Conservation (phyloP, 2,329 filamentous ascomycete species). For the Phoma herbarum region DNA sequence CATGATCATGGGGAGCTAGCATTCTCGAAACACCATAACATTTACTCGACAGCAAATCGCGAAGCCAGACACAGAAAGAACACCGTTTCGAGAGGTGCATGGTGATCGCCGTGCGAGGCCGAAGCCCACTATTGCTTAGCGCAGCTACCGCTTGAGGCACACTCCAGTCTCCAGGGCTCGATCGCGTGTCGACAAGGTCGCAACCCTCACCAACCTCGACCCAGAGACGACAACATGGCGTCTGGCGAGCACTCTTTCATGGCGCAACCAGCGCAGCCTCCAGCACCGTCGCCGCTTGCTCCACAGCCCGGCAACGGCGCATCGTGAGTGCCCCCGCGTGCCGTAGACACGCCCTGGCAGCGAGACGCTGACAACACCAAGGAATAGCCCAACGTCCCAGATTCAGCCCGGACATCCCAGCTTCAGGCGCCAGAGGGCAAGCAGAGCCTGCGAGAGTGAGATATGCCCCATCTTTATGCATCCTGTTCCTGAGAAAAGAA, state of each 20-base stretch:
- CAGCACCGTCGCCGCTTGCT: slow-evolving; percentile 42
- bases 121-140: slow-evolving; percentile 21
- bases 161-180: slow-evolving; percentile 12
- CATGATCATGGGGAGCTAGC: not conserved
- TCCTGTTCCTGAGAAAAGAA: slow-evolving; percentile 12
- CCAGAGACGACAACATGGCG: slow-evolving; percentile 40
- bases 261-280: slow-evolving; percentile 39
- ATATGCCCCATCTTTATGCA: slow-evolving; percentile 11
- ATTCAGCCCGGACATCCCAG: slow-evolving; percentile 34
- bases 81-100: slow-evolving; percentile 13
- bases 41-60: not conserved
- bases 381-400: slow-evolving; percentile 34
- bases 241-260: slow-evolving; percentile 52
- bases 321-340: slow-evolving; percentile 36
- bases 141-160: slow-evolving; percentile 20
- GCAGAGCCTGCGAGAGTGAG: slow-evolving; percentile 52
- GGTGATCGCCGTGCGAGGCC: slow-evolving; percentile 22
- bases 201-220: slow-evolving; percentile 28
- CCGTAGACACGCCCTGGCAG: slow-evolving; percentile 6
- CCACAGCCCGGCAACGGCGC: slow-evolving; percentile 45
- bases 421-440: slow-evolving; percentile 50
- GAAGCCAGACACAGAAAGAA: slow-evolving; percentile 8
- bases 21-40: not conserved
- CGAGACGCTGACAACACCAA: slow-evolving; percentile 25
- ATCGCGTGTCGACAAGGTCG: slow-evolving; percentile 26